phyloP scores from a whole-genome alignment of 768 basidiomycete species.

The Naganishia antarctica region DNA sequence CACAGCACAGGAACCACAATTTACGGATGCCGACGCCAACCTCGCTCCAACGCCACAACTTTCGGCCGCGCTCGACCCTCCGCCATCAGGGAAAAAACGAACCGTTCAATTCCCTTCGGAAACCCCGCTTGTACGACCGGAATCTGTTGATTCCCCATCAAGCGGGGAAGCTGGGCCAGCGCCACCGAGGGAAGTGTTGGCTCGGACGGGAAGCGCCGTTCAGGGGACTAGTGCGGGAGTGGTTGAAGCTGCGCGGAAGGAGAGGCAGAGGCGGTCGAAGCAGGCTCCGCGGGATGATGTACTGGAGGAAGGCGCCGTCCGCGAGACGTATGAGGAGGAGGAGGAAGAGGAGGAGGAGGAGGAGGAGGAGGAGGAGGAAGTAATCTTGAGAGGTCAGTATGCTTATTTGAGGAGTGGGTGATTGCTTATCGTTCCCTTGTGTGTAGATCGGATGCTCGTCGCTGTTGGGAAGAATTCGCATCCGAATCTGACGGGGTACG shows the following conservation, averaged over 20 bases:
- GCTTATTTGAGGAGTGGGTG: too few relatives aligned
- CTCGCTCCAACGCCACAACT: too few relatives aligned
- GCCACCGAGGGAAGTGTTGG: conserved; percentile 64
- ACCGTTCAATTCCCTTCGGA: neutral
- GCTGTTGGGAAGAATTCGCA: conserved; percentile 63
- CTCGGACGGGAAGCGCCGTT: conserved; percentile 58
- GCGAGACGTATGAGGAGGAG: conserved; percentile 31
- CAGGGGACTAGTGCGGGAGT: conserved; percentile 65
- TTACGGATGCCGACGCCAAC: too few relatives aligned
- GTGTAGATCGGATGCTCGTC: conserved; percentile 84
- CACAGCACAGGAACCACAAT: too few relatives aligned
- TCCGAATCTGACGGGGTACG: conserved; percentile 32
- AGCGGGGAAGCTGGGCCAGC: conserved; percentile 49
- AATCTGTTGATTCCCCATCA: neutral
- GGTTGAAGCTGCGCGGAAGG: conserved; percentile 42
- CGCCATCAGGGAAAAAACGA: neutral
- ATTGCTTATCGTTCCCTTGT: too few relatives aligned
- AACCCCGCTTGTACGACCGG: neutral
- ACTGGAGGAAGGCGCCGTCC: neutral
- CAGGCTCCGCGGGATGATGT: too few relatives aligned
- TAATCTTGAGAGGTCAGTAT: too few relatives aligned
- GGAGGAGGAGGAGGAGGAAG: too few relatives aligned
- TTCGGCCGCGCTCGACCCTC: neutral
- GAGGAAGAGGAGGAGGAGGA: conserved; percentile 27
- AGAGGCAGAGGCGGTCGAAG: too few relatives aligned